Conservation (phyloP, 257 asterid genomes). For the Anisodus acutangulus region DNA sequence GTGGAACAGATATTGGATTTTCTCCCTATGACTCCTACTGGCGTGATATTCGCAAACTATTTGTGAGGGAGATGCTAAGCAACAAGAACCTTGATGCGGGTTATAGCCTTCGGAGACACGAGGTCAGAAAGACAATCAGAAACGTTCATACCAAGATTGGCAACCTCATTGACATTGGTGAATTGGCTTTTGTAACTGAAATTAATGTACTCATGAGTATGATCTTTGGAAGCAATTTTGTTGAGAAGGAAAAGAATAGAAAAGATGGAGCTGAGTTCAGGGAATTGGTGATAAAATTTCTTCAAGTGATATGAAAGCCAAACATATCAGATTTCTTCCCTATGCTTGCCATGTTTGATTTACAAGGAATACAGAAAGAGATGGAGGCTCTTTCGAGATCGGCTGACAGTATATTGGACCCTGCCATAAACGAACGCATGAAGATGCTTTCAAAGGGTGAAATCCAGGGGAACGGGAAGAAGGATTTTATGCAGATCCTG, state of each 20-base stretch:
- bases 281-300: slow-evolving; percentile 19
- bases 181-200: slow-evolving; percentile 37
- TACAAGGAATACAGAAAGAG: slow-evolving; percentile 47
- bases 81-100: slow-evolving; percentile 40
- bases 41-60: slow-evolving; percentile 44
- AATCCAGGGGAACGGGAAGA: slow-evolving; percentile 3
- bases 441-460: slow-evolving; percentile 26
- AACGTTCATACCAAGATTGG: slow-evolving; percentile 33
- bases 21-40: slow-evolving; percentile 45
- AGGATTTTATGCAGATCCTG: slow-evolving; percentile 46
- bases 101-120: slow-evolving; percentile 40
- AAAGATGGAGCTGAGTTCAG: slow-evolving; percentile 39
- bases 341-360: slow-evolving; percentile 41
- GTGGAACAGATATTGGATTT: not conserved
- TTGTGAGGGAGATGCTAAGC: slow-evolving; percentile 47
- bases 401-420: slow-evolving; percentile 40
- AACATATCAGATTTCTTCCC: slow-evolving; percentile 58
- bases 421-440: slow-evolving; percentile 26
- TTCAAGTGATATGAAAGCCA: slow-evolving; percentile 36
- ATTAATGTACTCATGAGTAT: slow-evolving; percentile 39
- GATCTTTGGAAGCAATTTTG: slow-evolving; percentile 45
- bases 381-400: slow-evolving; percentile 29
- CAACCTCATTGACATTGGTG: slow-evolving; percentile 31
- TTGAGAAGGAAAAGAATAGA: not conserved
- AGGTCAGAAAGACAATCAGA: slow-evolving; percentile 35